Base-by-base conservation (phyloP, 2,329 filamentous ascomycete species). In the Fusarium sp. region DNA sequence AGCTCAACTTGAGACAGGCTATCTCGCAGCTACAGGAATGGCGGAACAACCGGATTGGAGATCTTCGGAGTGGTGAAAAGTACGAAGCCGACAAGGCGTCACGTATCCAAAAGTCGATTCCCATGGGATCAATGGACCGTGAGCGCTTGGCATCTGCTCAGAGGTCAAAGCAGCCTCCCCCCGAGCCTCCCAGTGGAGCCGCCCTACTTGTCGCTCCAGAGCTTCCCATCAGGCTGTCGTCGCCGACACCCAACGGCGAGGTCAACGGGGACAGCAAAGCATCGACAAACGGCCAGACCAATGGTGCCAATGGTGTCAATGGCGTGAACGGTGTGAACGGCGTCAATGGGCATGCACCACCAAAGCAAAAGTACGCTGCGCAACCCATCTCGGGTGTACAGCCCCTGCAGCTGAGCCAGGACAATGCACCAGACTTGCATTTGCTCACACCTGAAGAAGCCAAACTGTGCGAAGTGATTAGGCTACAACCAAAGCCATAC, bases 11-110 rank as follows among this genome's bases (percentile, higher is more conserved):
- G 20, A 92, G 97, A 3, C 92, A 97, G 80, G 97, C 97, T 41
- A 98, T 99, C 68, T 75, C 89, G 0, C 96, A 98, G 81, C 87
- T 99, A 4, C 96, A 98, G 80, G 97, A 98, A 79, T 99, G 97
- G 97, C 92, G 97, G 35, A 90, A 90, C 56, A 90, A 94, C 84
- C 91, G 93, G 23, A 97, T 99, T 71, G 93, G 93, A 1, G 95
- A 97, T 72, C 87, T 99, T 13, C 92, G 93, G 66, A 92, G 92
- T 27, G 97, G 97, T 34, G 95, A 98, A 81, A 97, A 96, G 81
- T 99, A 97, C 80, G 97, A 99, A 83, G 87, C 90, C 20, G 97
- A 98, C 73, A 99, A 98, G 84, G 88, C 92, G 37, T 85, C 90
- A 66, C 90, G 97, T 14, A 90, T 92, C 61, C 93, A 95, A 77